Conservation (phyloP, 768 basidiomycete genomes). For the Tephrocybe sp. region DNA sequence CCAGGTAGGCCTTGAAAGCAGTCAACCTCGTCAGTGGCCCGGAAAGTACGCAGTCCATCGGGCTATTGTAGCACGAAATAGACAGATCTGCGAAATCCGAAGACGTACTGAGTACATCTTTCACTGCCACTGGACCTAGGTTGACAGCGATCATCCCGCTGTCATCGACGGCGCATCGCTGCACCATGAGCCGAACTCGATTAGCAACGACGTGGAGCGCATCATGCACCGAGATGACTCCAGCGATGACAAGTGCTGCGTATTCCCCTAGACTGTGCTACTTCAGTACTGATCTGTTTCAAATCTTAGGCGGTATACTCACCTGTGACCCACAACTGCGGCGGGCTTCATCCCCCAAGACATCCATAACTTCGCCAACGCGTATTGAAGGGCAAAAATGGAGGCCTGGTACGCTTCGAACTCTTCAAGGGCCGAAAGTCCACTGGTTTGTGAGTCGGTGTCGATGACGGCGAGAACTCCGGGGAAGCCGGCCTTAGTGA, state of each 20-base stretch:
- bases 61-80: conserved; percentile 65
- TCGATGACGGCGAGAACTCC: conserved; percentile 49
- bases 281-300: too few species aligned
- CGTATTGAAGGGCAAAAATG: conserved; percentile 62
- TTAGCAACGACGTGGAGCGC: conserved; percentile 59
- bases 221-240: conserved; percentile 53
- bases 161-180: conserved; percentile 39
- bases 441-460: conserved; percentile 19
- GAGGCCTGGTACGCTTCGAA: conserved; percentile 52
- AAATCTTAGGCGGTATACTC: conserved; percentile 19
- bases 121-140: conserved; percentile 32
- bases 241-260: conserved; percentile 65
- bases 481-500: conserved; percentile 48
- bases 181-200: conserved; percentile 57
- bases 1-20: conserved; percentile 41
- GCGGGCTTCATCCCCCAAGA: conserved; percentile 64
- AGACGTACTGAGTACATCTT: conserved; percentile 33
- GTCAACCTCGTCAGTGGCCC: conserved; percentile 49
- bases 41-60: conserved; percentile 56
- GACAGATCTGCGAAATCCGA: conserved; percentile 35
- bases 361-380: conserved; percentile 62
- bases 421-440: conserved; percentile 30
- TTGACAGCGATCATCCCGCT: conserved; percentile 67
- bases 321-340: conserved; percentile 78
- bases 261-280: conserved; percentile 82